phyloP scores from a whole-genome alignment of 2,329 filamentous ascomycete genomes.

The Cladorrhinum sp. region DNA sequence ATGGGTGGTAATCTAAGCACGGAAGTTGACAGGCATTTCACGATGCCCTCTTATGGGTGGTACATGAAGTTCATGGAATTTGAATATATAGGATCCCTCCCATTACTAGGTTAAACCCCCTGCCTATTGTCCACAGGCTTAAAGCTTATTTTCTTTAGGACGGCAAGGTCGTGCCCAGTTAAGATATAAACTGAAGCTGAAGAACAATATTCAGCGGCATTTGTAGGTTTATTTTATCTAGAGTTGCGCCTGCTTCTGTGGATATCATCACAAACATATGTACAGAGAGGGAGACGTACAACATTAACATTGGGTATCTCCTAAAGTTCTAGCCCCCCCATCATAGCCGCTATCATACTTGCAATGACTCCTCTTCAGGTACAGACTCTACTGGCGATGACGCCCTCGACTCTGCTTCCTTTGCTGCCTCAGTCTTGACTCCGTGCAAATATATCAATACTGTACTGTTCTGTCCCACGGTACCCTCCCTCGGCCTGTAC shows the following conservation, averaged over 20 bases:
- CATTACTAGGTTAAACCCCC: constrained; percentile 18
- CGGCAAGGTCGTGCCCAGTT: background rate
- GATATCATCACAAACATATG: too few relatives aligned
- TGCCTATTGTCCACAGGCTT: constrained; percentile 12
- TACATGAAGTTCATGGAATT: too few relatives aligned
- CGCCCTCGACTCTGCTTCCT: background rate
- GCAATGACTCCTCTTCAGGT: too few relatives aligned
- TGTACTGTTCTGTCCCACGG: constrained; percentile 33
- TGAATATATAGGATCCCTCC: constrained; percentile 6
- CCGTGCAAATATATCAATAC: constrained; percentile 41
- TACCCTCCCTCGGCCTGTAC: constrained; percentile 41
- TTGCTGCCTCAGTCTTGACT: constrained; percentile 10
- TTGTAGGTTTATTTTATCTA: background rate
- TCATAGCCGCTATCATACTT: too few relatives aligned
- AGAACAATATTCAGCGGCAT: background rate
- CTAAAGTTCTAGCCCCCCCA: too few relatives aligned
- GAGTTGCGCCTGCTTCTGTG: background rate
- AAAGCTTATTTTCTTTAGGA: constrained; percentile 7
- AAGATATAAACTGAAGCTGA: background rate
- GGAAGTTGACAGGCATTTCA: too few relatives aligned
- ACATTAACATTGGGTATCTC: too few relatives aligned
- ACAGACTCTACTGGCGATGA: background rate
- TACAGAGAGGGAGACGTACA: too few relatives aligned
- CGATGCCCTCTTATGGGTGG: too few relatives aligned
- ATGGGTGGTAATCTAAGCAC: too few relatives aligned